Evolutionary conservation across 192 early-diverging fungal species (phyloP).

Genomic region (Coemansia sp.): DNA sequence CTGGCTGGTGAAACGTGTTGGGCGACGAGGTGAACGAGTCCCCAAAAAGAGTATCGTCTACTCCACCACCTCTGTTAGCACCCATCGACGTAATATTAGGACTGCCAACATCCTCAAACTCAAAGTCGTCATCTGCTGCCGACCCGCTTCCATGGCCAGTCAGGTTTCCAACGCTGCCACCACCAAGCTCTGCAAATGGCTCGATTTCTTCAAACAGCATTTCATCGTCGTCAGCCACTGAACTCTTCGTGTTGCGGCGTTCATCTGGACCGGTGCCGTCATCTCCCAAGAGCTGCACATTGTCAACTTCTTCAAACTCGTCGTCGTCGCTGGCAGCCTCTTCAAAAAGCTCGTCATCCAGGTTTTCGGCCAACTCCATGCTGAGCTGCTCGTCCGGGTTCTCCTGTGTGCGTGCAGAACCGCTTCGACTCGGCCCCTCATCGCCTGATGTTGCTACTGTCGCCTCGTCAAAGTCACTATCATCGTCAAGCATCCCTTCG

Average conservation of each 20-base stretch:
- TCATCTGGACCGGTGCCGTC: background rate
- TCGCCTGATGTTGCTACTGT: background rate
- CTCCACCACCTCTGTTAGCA: constrained; percentile 4
- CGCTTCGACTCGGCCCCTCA: constrained; percentile 1
- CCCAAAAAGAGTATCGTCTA: constrained; percentile 38
- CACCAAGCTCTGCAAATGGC: constrained; percentile 14
- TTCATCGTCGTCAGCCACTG: constrained; percentile 36
- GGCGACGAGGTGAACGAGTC: constrained; percentile 25
- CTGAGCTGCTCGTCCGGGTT: constrained; percentile 28
- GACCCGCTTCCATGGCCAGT: constrained; percentile 6
- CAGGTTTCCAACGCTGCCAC: background rate
- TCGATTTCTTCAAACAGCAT: constrained; percentile 47
- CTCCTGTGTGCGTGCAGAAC: constrained; percentile 11
- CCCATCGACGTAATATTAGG: constrained; percentile 10
- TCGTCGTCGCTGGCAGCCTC: constrained; percentile 42
- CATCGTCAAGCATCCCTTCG: constrained; percentile 43
- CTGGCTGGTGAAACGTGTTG: constrained; percentile 5
- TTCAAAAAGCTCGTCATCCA: constrained; percentile 26
- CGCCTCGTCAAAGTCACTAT: constrained; percentile 20
- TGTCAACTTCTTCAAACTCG: constrained; percentile 49
- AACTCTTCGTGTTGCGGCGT: constrained; percentile 3
- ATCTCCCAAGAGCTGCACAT: constrained; percentile 21
- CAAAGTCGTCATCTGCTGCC: constrained; percentile 29
- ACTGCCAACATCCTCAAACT: constrained; percentile 47
- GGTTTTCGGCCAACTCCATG: constrained; percentile 25